phyloP scores from a whole-genome alignment of 2,329 filamentous ascomycete genomes.

The Trichoderma citrinoviride region DNA sequence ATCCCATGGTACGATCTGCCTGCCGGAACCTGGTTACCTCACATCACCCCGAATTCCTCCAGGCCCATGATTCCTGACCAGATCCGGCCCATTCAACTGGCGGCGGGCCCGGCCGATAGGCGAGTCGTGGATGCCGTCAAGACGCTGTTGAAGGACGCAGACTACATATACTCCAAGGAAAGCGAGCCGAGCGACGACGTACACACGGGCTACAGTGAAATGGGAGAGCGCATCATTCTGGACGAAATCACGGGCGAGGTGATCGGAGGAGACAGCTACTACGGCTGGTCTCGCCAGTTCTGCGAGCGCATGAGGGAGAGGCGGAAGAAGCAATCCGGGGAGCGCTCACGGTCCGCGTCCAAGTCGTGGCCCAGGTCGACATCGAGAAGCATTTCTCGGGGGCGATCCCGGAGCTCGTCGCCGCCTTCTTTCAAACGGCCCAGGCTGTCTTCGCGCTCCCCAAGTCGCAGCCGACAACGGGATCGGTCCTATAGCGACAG shows the following conservation, averaged over 20 bases:
- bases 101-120: conserved; percentile 65
- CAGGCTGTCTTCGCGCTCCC: conserved; percentile 29
- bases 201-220: conserved; percentile 65
- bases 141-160: conserved; percentile 64
- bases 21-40: conserved; percentile 75
- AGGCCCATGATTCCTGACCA: conserved; percentile 68
- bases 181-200: conserved; percentile 47
- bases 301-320: conserved; percentile 75
- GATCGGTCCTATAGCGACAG: conserved; percentile 28
- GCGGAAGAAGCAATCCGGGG: conserved; percentile 36
- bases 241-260: conserved; percentile 67
- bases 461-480: conserved; percentile 26
- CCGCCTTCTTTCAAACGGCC: conserved; percentile 34
- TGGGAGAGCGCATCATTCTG: conserved; percentile 66
- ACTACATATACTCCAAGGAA: conserved; percentile 62
- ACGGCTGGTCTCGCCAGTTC: conserved; percentile 80
- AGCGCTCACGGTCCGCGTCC: conserved; percentile 36
- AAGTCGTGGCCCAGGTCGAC: conserved; percentile 33
- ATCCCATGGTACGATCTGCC: conserved; percentile 80
- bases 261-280: conserved; percentile 70
- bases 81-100: conserved; percentile 69
- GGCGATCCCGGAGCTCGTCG: conserved; percentile 34
- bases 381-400: conserved; percentile 32
- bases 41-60: conserved; percentile 72
- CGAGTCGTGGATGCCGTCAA: conserved; percentile 67